Evolutionary conservation across 805 yeast species (phyloP), one percentile per base, ranked within the genome.

Genomic region (Danielia oregonensis): DNA sequence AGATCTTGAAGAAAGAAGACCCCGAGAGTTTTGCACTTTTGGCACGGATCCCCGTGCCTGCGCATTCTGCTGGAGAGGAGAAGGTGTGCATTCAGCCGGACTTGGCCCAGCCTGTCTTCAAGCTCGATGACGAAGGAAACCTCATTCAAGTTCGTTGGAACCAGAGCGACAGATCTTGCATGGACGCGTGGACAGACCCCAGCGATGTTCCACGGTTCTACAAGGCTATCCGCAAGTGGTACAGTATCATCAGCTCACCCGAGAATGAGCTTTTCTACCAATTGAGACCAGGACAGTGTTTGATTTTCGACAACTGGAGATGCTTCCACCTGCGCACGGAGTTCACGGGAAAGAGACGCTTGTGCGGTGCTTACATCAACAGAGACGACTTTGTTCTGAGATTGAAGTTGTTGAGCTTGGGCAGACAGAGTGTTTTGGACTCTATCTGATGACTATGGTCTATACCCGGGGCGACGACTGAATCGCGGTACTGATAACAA

Each of bases 51-150:
- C 74, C 76, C 4, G 59, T 82, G 13, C 79, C 81, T n/a, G 83
- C 84, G 15, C 87, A 81, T 49, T 74, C 82, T n/a, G 82, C 86
- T 5, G 88, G 88, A 16, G 86, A 81, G 49, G 79, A 72, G 28
- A 65, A 59, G 48, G 80, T 71, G 10, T 71, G 82, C 45, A 76
- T 79, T 31, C 79, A 73, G 47, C 80, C 85, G 2, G 72, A 70
- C 29, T 52, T 62, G 14, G 64, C 78, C 3, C 74, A 70, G 46
- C 84, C 86, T 4, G 66, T 80, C 3, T 71, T 82, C 55, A 76
- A 73, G 49, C 68, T 76, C 37, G 75, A 74, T 43, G 51, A 55
- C 6, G 47, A 66, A 3, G 81, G 79, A 2, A 63, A 76, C 19
- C 61, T 81, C 42, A 54, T 74, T 19, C 86, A 81, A 54, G 73